Evolutionary conservation across 495 filamentous ascomycete species (phyloP), one percentile per base, ranked within the genome.

Genomic region (Penicillium chermesinum): DNA sequence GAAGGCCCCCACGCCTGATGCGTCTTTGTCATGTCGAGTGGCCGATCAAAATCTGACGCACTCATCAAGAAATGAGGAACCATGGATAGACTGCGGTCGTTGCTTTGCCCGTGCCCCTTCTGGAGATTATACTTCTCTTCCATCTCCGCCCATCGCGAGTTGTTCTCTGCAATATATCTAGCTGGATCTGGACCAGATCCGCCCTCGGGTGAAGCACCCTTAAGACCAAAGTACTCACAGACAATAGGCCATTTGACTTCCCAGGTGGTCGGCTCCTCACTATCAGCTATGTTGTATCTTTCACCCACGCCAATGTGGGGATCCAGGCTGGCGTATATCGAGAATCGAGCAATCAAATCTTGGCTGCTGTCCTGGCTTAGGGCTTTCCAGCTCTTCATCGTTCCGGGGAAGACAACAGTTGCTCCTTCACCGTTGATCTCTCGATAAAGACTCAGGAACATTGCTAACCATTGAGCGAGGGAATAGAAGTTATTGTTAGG

Each of bases 271-370:
- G 58, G 58, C 5, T 20, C 85, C 2, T 79, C 52, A 3, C 70
- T 65, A 44, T 89, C 80, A 19, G 54, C 60, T 37, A 84, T 82
- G 46, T 81, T 72, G 61, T 76, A 83, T 1, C 77, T 77, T 44
- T 77, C 79, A 10, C 65, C 70, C 34, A 62, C 57, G 0, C 76
- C 72, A 45, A 86, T 76, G 1, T 66, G 52, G 15, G 61, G 38
- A 34, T 64, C 40, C 3, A 68, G 17, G 3, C 62, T 64, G 2
- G 65, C 66, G 46, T 59, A 67, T 44, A 77, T 69, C 36, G 67
- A 57, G 19, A 72, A 65, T 0, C 55, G 55, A 2, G 69, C 65
- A 20, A 77, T 56, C n/a, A 70, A 58, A 40, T 71, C 66, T 50
- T 74, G 73, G 4, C 57, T 66, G 5, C 61, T 62, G 41, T 69